Evolutionary conservation across 352 stramenopile genomes (phyloP).

Genomic region (Plasmopara muralis): DNA sequence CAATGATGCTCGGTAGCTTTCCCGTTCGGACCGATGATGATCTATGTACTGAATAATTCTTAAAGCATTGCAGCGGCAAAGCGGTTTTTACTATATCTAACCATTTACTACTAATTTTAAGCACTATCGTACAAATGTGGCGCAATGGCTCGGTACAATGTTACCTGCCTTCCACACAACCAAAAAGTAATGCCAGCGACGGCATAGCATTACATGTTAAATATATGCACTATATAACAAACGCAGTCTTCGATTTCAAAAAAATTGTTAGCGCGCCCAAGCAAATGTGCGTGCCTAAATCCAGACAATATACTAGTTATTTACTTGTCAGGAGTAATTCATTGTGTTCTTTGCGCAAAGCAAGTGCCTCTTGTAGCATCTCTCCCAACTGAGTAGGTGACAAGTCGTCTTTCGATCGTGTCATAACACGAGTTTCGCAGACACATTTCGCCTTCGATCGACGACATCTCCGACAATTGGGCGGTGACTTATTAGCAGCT

Average conservation of each 20-base stretch:
- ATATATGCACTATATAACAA: neutral
- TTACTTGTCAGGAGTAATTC: slow-evolving; percentile 43
- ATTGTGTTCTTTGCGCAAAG: slow-evolving; percentile 61
- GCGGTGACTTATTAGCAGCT: slow-evolving; percentile 2
- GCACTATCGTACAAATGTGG: neutral
- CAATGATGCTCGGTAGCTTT: too few species aligned
- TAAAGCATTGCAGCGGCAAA: slow-evolving; percentile 13
- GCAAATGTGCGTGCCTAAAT: neutral
- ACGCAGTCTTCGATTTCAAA: neutral
- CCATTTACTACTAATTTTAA: neutral
- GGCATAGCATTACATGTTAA: too few species aligned
- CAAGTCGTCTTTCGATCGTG: slow-evolving; percentile 29
- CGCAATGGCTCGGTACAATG: neutral
- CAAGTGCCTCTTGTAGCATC: slow-evolving; percentile 69
- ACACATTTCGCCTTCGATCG: slow-evolving; percentile 54
- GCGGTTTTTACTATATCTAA: slow-evolving; percentile 1
- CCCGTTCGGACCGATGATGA: slow-evolving; percentile 9
- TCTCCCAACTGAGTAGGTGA: slow-evolving; percentile 46
- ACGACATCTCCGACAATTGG: slow-evolving; percentile 70
- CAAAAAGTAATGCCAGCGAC: too few species aligned
- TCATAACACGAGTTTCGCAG: slow-evolving; percentile 26
- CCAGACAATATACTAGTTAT: neutral
- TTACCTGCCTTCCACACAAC: too few species aligned
- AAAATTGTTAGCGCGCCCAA: neutral
- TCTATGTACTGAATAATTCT: slow-evolving; percentile 29